phyloP scores from a whole-genome alignment of 352 stramenopile species.

The Pythium sukuiense region DNA sequence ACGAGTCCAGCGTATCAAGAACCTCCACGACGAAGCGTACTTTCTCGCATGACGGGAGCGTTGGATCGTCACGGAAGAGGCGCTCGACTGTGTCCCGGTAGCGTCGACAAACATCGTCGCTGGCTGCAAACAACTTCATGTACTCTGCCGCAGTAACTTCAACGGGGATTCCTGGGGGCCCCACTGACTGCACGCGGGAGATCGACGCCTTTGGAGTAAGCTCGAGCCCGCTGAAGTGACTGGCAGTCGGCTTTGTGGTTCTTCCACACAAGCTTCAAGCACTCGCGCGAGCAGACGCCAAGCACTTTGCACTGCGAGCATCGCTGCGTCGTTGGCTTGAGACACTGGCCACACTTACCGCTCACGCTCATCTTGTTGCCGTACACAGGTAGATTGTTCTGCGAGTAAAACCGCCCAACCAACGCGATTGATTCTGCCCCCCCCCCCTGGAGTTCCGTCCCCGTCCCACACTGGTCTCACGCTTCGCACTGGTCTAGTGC shows the following conservation, averaged over 20 bases:
- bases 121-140: neutral
- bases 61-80: neutral
- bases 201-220: neutral
- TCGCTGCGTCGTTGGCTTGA: conserved; percentile 22
- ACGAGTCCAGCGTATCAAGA: conserved; percentile 19
- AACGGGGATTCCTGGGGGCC: neutral
- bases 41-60: neutral
- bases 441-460: neutral
- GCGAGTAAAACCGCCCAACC: too few relatives aligned
- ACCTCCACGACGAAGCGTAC: conserved; percentile 10
- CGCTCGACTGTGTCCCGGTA: neutral
- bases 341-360: conserved; percentile 21
- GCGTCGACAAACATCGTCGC: neutral
- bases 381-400: neutral
- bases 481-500: conserved; percentile 17
- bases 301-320: conserved; percentile 36
- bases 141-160: neutral
- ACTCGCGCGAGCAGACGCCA: conserved; percentile 28
- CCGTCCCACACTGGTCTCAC: conserved; percentile 2
- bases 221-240: conserved; percentile 21
- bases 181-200: neutral
- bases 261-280: conserved; percentile 27
- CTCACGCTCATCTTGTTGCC: neutral
- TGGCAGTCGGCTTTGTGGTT: conserved; percentile 34
- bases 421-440: too few relatives aligned